Percentiles rank a stretch among this genome's conserved stretches.
phyloP scores from a whole-genome alignment of 2,329 filamentous ascomycete genomes.

The Ceratocystis lukuohia region DNA sequence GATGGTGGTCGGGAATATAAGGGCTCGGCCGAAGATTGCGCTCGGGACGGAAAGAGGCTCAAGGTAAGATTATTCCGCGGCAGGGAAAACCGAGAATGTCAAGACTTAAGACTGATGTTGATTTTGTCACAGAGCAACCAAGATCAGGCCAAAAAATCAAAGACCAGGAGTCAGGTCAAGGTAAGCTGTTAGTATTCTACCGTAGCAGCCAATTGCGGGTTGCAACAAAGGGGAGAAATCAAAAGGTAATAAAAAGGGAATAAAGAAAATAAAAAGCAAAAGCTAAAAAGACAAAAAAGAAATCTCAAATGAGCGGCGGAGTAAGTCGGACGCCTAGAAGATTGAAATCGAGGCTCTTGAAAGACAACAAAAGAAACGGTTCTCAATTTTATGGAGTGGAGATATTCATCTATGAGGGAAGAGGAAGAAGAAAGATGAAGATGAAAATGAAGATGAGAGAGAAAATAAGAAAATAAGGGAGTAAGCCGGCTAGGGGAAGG shows the following conservation, averaged over 20 bases:
- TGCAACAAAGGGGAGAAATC: slow-evolving; percentile 2
- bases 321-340: slow-evolving; percentile 13
- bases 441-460: neutral
- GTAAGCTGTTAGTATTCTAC: neutral
- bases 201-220: neutral
- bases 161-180: neutral
- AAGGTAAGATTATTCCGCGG: neutral
- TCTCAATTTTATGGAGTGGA: slow-evolving; percentile 9
- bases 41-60: slow-evolving; percentile 14
- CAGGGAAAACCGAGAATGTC: neutral
- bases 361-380: slow-evolving; percentile 5
- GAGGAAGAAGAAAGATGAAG: neutral
- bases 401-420: neutral
- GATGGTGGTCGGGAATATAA: slow-evolving; percentile 15
- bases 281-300: neutral
- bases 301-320: slow-evolving; percentile 18
- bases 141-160: neutral
- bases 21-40: slow-evolving; percentile 16
- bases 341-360: neutral
- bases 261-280: slow-evolving; percentile 1
- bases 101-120: neutral
- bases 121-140: neutral
- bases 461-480: neutral
- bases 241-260: slow-evolving; percentile 5
- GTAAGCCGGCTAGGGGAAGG: neutral